Conservation (phyloP, 2,329 filamentous ascomycete species). For the Madurella fahalii region DNA sequence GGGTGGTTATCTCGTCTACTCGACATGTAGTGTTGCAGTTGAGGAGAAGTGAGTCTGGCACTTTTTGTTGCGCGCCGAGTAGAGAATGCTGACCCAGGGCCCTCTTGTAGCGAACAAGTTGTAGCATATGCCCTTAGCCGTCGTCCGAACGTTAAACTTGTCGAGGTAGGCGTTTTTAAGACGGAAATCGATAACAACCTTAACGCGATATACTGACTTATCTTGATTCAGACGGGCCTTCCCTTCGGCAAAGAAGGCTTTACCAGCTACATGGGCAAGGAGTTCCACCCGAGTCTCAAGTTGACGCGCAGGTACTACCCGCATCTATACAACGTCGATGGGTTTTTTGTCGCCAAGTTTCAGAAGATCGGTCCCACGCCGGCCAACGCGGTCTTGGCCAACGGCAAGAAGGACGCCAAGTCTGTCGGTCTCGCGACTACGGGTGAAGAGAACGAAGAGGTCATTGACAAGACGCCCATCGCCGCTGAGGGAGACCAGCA, state of each 20-base stretch:
- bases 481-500: constrained; percentile 42
- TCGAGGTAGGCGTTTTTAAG: constrained; percentile 49
- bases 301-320: constrained; percentile 84
- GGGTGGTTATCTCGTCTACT: constrained; percentile 93
- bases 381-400: constrained; percentile 44
- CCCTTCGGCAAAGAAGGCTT: constrained; percentile 91
- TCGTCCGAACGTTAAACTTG: constrained; percentile 88
- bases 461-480: constrained; percentile 68
- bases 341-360: constrained; percentile 97
- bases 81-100: constrained; percentile 2
- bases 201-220: constrained; percentile 10
- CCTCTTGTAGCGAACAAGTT: constrained; percentile 23
- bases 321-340: constrained; percentile 90
- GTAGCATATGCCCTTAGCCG: constrained; percentile 91
- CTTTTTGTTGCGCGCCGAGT: background rate
- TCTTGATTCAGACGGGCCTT: constrained; percentile 58
- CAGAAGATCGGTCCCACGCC: constrained; percentile 84
- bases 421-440: constrained; percentile 20
- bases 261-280: constrained; percentile 84
- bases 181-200: background rate
- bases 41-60: constrained; percentile 60
- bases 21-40: constrained; percentile 89
- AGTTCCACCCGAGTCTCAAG: constrained; percentile 80
- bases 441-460: constrained; percentile 31
- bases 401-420: constrained; percentile 25